Base-by-base conservation (phyloP, 331 rosid species). In the Acacia concinna region DNA sequence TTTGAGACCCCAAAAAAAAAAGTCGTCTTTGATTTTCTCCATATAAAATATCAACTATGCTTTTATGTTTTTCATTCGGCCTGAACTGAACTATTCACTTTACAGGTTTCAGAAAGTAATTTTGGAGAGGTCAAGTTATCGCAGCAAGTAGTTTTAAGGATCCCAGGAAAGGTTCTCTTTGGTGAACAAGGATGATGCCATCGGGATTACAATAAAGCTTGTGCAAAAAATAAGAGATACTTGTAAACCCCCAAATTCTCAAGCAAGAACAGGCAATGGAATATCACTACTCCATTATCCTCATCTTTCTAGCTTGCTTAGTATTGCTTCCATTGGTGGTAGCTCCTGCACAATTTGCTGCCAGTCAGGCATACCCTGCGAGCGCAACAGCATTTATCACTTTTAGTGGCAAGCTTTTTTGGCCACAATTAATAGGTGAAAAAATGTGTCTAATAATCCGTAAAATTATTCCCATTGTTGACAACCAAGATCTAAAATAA, bases 321-420 rank as follows among this genome's bases (percentile, higher is more conserved):
- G 82, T 76, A 96, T 65, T 81, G 97, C 98, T 54, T 96, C 99
- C 85, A 91, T 80, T 43, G 91, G 91, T 25, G 99, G 99, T 37
- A 96, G 90, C 93, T 96, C 99, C 79, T 89, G 63, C 79, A 84
- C 74, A 75, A 96, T 93, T 88, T 96, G 85, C 84, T 76, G 82
- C 99, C 99, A 93, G 84, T 93, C 97, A 23, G 99, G 99, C 91
- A 96, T 88, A 60, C 99, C 99, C 99, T 93, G 97, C 77, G 71
- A 89, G 79, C 47, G 32, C 43, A 49, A 43, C 31, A 21, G 30
- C 46, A 40, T 56, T 44, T 30, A 23, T 67, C 14, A 83, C 35
- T 40, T 56, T 74, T 1, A 40, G 57, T 41, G 81, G 59, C 20
- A 31, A 69, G 51, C 17, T 63, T 18, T 74, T 51, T 66, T 40